Conservation (phyloP, 371 early-diverging fungal genomes). For the Mucor irregularis region DNA sequence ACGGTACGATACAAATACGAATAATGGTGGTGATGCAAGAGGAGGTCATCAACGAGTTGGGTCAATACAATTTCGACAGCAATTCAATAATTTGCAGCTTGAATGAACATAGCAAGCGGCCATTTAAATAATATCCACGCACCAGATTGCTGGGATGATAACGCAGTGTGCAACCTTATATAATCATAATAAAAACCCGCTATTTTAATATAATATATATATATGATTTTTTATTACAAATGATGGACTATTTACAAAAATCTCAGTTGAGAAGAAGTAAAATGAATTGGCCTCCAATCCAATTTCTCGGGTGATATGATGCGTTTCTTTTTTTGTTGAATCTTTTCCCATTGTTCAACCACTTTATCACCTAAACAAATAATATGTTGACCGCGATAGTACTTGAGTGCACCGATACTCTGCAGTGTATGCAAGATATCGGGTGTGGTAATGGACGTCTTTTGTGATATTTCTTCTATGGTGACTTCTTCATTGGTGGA, state of each 20-base stretch:
- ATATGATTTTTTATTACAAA: neutral
- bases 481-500: constrained; percentile 54
- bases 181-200: no score
- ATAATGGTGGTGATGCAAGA: neutral
- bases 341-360: constrained; percentile 77
- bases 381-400: constrained; percentile 92
- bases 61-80: constrained; percentile 32
- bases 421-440: constrained; percentile 96
- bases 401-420: constrained; percentile 90
- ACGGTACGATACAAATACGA: neutral
- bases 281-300: constrained; percentile 81
- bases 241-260: constrained; percentile 51
- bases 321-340: constrained; percentile 69
- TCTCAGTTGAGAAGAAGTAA: constrained; percentile 76
- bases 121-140: no score
- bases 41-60: constrained; percentile 20
- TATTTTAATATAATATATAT: neutral
- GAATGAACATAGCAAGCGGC: neutral
- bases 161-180: no score
- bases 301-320: constrained; percentile 78
- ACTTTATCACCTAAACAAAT: constrained; percentile 89
- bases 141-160: no score
- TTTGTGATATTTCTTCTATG: constrained; percentile 82
- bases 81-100: constrained; percentile 32
- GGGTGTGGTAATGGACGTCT: constrained; percentile 88